These are phyloP conservation scores for Millerago galiae DNA, from an alignment of 805 yeast species.

Conservation along the genomic window DNA sequence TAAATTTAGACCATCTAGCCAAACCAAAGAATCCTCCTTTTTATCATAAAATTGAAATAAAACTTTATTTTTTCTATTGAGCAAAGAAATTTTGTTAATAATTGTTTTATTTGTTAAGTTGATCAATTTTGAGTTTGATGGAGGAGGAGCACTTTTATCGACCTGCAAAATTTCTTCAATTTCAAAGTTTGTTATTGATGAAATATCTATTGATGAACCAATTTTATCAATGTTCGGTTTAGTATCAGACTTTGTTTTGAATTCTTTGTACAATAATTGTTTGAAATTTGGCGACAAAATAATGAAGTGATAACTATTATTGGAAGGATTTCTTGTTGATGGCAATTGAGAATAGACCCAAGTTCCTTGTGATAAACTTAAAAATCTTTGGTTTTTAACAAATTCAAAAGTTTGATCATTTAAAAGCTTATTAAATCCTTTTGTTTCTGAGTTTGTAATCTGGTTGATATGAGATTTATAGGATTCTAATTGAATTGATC, in stretches of 20 bases:
- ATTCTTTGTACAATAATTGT: slow-evolving; percentile 55
- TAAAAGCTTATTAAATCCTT: slow-evolving; percentile 43
- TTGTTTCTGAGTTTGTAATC: slow-evolving; percentile 41
- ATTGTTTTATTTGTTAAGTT: slow-evolving; percentile 50
- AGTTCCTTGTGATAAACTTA: slow-evolving; percentile 67
- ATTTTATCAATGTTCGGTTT: slow-evolving; percentile 58
- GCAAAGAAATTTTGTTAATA: slow-evolving; percentile 49
- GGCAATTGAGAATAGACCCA: slow-evolving; percentile 74
- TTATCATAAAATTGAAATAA: slow-evolving; percentile 64
- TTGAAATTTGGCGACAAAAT: slow-evolving; percentile 63
- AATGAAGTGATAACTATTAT: slow-evolving; percentile 37
- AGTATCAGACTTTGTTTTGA: slow-evolving; percentile 34
- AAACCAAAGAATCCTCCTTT: slow-evolving; percentile 56
- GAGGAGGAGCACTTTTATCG: slow-evolving; percentile 33
- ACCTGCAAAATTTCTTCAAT: slow-evolving; percentile 43
- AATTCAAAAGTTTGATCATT: slow-evolving; percentile 57
- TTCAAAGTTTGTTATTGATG: slow-evolving; percentile 44
- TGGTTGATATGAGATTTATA: slow-evolving; percentile 31
- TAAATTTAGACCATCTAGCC: slow-evolving; percentile 74
- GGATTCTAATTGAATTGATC: slow-evolving; percentile 45
- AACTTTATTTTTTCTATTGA: slow-evolving; percentile 35
- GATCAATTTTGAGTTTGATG: slow-evolving; percentile 37
- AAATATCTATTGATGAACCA: slow-evolving; percentile 43
- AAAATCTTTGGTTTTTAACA: slow-evolving; percentile 68
- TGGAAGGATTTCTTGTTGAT: slow-evolving; percentile 27